Conservation (phyloP, 768 basidiomycete genomes). For the Nidula microcarpa region DNA sequence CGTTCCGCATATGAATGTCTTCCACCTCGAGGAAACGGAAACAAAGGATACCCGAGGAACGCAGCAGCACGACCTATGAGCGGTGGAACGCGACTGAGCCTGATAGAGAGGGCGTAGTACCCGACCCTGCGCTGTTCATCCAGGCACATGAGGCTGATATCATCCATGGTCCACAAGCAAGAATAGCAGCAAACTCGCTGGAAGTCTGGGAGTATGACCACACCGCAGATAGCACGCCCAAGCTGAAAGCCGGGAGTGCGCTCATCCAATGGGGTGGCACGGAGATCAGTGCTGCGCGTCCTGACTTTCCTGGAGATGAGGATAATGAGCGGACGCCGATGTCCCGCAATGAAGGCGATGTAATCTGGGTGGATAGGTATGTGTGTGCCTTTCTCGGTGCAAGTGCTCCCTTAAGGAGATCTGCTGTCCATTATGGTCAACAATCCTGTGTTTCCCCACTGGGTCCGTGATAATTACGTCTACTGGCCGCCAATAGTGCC, state of each 20-base stretch:
- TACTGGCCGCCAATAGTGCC: no score
- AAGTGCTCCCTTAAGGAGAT: neutral
- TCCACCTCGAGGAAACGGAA: neutral
- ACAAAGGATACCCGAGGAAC: neutral
- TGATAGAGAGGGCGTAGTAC: neutral
- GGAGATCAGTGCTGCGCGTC: neutral
- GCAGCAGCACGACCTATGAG: no score
- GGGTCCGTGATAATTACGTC: no score
- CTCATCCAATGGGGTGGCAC: slow-evolving; percentile 27
- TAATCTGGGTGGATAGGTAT: slow-evolving; percentile 83
- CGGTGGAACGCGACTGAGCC: no score
- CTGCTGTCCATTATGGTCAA: no score
- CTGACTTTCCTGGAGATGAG: slow-evolving; percentile 16
- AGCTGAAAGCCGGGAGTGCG: slow-evolving; percentile 23
- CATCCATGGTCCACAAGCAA: slow-evolving; percentile 46
- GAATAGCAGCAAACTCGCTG: slow-evolving; percentile 30
- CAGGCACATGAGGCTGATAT: slow-evolving; percentile 80
- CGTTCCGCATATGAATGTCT: neutral
- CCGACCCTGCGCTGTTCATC: slow-evolving; percentile 40
- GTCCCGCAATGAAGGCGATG: slow-evolving; percentile 13
- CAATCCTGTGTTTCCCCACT: no score
- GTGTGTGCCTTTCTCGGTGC: slow-evolving; percentile 25
- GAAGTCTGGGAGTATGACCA: slow-evolving; percentile 21
- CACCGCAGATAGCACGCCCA: neutral
- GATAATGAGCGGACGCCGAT: slow-evolving; percentile 12